Evolutionary conservation across 2,329 filamentous ascomycete genomes (phyloP), one percentile per base, ranked within the genome.

Genomic region (Decorospora gaudefroyi): DNA sequence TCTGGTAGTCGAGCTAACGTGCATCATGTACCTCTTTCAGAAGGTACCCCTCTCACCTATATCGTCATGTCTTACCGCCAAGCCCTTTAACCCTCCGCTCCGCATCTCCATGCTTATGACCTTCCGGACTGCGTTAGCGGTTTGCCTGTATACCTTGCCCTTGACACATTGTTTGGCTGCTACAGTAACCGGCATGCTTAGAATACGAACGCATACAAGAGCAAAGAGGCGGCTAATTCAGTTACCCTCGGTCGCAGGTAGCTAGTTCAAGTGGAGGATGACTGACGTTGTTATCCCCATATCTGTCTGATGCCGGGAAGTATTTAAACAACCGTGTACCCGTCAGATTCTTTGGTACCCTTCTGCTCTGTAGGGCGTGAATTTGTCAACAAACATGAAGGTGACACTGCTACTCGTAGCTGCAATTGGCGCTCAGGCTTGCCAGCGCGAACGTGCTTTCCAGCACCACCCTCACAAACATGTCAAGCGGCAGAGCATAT

Each of bases 401-500:
- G 37, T 49, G n/a, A 51, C 37, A 31, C 49, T 48, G 22, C 59
- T 64, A 16, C 28, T 66, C 12, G 38, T 66, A 27, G 59, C 54
- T 32, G 61, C 62, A 29, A 59, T 66, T 58, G 62, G 62, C 52
- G 59, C 59, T 27, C 50, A 66, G 37, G 67, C 65, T 11, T 70
- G 66, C 33, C 63, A 68, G 46, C 61, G 65, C 35, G 67, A 69
- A 45, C 57, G 57, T 34, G 46, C 45, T 11, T 56, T 63, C 37
- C 52, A 54, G 11, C 49, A 53, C 16, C 59, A 60, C 33, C 37
- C 49, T 18, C 58, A 62, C 32, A 42, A 36, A 11, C 54, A 58
- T 45, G 45, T 58, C 12, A 68, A 67, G 43, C 59, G 65, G 21
- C 63, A 69, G 23, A 46, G 28, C 4, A 55, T 58, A 2, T 69